These are phyloP conservation scores for Exophiala aquamarina DNA, from an alignment of 2,329 filamentous ascomycete species.

Conservation along the genomic window DNA sequence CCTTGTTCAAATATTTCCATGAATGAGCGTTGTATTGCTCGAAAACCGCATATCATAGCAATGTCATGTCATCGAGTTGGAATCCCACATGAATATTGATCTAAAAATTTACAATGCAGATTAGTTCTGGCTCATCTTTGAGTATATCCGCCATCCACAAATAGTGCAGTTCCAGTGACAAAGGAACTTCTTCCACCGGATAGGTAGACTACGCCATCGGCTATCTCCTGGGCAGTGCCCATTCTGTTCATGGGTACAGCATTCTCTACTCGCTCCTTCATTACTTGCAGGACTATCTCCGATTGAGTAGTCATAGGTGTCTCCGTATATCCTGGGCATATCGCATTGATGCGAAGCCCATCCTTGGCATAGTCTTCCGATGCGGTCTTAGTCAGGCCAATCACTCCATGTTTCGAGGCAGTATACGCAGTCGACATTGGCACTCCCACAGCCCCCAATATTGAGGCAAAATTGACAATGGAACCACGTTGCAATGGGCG, in stretches of 20 bases:
- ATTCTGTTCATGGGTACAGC: constrained; percentile 53
- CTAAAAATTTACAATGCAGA: neutral
- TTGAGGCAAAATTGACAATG: constrained; percentile 55
- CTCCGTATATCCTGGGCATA: constrained; percentile 55
- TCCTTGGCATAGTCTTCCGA: constrained; percentile 51
- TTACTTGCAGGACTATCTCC: constrained; percentile 71
- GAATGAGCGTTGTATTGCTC: too few species aligned
- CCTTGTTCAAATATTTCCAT: too few species aligned
- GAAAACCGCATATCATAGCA: too few species aligned
- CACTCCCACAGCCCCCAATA: constrained; percentile 50
- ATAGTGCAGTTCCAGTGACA: constrained; percentile 68
- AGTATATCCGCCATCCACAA: constrained; percentile 70
- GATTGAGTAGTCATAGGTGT: constrained; percentile 77
- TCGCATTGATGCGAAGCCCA: constrained; percentile 52
- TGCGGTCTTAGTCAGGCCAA: constrained; percentile 57
- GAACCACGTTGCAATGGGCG: constrained; percentile 42
- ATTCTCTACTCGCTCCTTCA: constrained; percentile 39
- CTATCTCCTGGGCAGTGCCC: constrained; percentile 52
- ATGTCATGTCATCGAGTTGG: too few species aligned
- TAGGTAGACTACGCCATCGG: constrained; percentile 66
- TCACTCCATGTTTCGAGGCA: constrained; percentile 58
- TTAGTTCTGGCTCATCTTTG: constrained; percentile 26
- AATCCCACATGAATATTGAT: too few species aligned
- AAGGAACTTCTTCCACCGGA: constrained; percentile 67
- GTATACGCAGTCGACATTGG: constrained; percentile 32